Evolutionary conservation across 2,329 filamentous ascomycete species (phyloP).

Genomic region (Pestalotiopsis sp.): DNA sequence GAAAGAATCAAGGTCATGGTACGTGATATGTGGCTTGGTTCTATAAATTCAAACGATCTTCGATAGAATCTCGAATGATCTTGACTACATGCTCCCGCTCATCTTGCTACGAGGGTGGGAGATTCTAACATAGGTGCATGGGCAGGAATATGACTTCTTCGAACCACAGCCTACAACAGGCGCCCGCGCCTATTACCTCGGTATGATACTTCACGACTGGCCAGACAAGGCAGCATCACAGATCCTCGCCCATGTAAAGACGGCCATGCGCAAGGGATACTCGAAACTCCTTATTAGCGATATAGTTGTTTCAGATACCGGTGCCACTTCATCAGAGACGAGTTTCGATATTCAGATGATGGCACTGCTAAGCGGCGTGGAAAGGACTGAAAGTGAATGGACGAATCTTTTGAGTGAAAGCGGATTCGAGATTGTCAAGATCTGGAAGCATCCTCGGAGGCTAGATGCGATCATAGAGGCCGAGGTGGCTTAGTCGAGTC

Average conservation of each 20-base stretch:
- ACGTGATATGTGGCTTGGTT: too few species aligned
- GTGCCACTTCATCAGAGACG: neutral
- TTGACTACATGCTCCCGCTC: constrained; percentile 16
- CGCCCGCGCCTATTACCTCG: constrained; percentile 34
- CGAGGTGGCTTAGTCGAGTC: neutral
- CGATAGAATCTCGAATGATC: neutral
- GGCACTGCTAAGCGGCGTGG: neutral
- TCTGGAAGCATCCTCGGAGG: neutral
- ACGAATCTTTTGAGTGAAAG: neutral
- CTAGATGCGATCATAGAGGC: constrained; percentile 12
- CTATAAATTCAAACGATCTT: too few species aligned
- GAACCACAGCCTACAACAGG: constrained; percentile 27
- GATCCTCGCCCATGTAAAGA: constrained; percentile 43
- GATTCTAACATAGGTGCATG: neutral
- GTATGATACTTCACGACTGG: constrained; percentile 42
- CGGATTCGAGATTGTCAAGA: neutral
- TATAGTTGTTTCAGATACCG: neutral
- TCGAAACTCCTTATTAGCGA: constrained; percentile 41
- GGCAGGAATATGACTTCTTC: constrained; percentile 35
- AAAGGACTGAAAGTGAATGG: constrained; percentile 11
- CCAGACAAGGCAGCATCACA: constrained; percentile 32
- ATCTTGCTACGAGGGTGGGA: constrained; percentile 20
- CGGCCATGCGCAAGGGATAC: constrained; percentile 55
- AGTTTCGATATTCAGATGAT: constrained; percentile 12
- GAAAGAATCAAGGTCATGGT: too few species aligned